Percentiles rank a stretch among this genome's conserved stretches.
These are phyloP conservation scores for Garcia nutans DNA, from an alignment of 345 rosid species.

Conservation along the genomic window DNA sequence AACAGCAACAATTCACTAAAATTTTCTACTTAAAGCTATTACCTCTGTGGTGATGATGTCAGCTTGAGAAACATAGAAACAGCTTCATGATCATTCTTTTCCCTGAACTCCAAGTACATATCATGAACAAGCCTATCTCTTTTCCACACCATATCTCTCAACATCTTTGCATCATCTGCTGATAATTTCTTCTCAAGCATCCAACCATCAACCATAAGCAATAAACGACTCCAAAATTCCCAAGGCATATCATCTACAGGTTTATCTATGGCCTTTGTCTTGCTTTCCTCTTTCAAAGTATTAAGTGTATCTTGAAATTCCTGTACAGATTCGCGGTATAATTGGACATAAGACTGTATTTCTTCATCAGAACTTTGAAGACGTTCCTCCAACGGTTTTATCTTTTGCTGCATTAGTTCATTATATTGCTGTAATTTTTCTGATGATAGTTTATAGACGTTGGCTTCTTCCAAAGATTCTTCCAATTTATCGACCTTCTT, in stretches of 20 bases:
- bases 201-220: slow-evolving; percentile 93
- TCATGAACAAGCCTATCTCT: slow-evolving; percentile 60
- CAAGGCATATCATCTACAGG: slow-evolving; percentile 80
- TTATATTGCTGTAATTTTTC: slow-evolving; percentile 72
- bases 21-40: slow-evolving; percentile 15
- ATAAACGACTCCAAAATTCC: slow-evolving; percentile 88
- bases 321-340: slow-evolving; percentile 78
- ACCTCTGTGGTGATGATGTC: slow-evolving; percentile 63
- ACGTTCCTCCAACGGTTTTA: slow-evolving; percentile 75
- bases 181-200: slow-evolving; percentile 79
- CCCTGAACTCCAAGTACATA: slow-evolving; percentile 59
- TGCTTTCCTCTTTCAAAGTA: slow-evolving; percentile 76
- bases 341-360: slow-evolving; percentile 62
- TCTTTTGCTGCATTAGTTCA: slow-evolving; percentile 83
- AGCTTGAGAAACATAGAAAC: slow-evolving; percentile 61
- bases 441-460: slow-evolving; percentile 62
- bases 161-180: slow-evolving; percentile 53
- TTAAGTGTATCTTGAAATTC: slow-evolving; percentile 85
- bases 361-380: slow-evolving; percentile 88
- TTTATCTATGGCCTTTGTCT: slow-evolving; percentile 52
- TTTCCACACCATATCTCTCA: slow-evolving; percentile 88
- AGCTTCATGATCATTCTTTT: slow-evolving; percentile 64
- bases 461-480: slow-evolving; percentile 73
- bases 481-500: slow-evolving; percentile 82
- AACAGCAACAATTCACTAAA: not conserved